phyloP scores from a whole-genome alignment of 208 protist species.

The Acanthamoeba healyi region DNA sequence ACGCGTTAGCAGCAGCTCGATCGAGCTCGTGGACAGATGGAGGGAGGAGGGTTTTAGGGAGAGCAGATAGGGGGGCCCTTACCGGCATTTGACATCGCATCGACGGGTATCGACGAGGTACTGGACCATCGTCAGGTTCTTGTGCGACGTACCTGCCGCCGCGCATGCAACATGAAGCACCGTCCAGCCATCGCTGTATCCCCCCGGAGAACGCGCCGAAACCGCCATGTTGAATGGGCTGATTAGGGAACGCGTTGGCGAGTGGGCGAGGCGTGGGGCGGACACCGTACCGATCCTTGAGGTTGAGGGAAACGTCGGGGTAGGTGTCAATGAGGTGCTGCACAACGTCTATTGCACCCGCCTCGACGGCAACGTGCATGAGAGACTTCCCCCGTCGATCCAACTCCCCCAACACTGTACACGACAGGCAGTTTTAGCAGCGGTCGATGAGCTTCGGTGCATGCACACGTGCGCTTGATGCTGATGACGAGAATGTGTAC shows the following conservation, averaged over 20 bases:
- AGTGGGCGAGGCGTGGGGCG: too few relatives aligned
- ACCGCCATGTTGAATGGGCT: too few relatives aligned
- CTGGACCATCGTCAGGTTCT: background rate
- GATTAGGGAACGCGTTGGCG: too few relatives aligned
- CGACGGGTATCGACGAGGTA: background rate
- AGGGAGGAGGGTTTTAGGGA: too few relatives aligned
- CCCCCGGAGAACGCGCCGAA: too few relatives aligned
- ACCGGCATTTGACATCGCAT: slow-evolving; percentile 18
- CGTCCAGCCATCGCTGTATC: background rate
- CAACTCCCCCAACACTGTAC: background rate
- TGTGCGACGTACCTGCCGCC: background rate
- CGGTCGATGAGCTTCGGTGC: background rate
- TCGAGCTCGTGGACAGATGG: too few relatives aligned
- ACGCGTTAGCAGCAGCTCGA: too few relatives aligned
- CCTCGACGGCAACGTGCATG: slow-evolving; percentile 21
- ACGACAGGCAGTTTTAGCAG: too few relatives aligned
- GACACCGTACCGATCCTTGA: background rate
- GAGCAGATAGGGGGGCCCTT: background rate
- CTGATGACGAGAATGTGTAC: background rate
- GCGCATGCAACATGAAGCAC: background rate
- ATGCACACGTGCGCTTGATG: background rate
- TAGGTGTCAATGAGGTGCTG: slow-evolving; percentile 12
- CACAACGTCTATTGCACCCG: background rate
- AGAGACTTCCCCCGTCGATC: slow-evolving; percentile 9
- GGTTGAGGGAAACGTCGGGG: background rate